phyloP scores from a whole-genome alignment of 2,329 filamentous ascomycete genomes.

The Fusarium cicatricum region DNA sequence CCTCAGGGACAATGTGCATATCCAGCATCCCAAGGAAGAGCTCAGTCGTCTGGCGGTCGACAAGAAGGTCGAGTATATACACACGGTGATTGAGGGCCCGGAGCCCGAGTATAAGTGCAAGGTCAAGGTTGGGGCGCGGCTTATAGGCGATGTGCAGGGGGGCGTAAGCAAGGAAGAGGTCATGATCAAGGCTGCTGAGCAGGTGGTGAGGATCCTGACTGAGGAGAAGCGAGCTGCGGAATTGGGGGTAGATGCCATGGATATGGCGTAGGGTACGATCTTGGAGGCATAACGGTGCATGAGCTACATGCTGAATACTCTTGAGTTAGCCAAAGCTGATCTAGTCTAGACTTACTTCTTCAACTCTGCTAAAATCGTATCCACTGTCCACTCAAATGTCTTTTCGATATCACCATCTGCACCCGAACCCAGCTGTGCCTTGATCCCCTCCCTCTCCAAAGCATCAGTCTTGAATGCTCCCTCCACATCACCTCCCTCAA shows the following conservation, averaged over 20 bases:
- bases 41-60: conserved; percentile 66
- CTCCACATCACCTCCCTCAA: conserved; percentile 73
- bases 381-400: conserved; percentile 74
- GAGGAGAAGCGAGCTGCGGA: conserved; percentile 19
- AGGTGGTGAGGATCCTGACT: conserved; percentile 53
- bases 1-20: conserved; percentile 65
- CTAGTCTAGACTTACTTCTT: conserved; percentile 39
- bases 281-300: not conserved
- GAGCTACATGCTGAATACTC: not conserved
- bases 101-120: conserved; percentile 53
- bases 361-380: conserved; percentile 62
- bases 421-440: conserved; percentile 56
- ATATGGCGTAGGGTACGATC: conserved; percentile 2
- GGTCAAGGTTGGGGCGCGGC: conserved; percentile 57
- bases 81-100: conserved; percentile 39
- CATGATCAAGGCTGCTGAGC: conserved; percentile 62
- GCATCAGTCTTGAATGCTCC: conserved; percentile 58
- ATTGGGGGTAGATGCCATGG: conserved; percentile 1
- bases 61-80: conserved; percentile 63
- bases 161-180: conserved; percentile 61
- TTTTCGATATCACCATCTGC: conserved; percentile 67
- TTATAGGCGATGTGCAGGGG: conserved; percentile 55
- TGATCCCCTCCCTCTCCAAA: conserved; percentile 54
- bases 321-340: not conserved
- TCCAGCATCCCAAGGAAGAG: conserved; percentile 72